Evolutionary conservation across 2,329 filamentous ascomycete genomes (phyloP).

Genomic region (Aspergillus fijiensis): DNA sequence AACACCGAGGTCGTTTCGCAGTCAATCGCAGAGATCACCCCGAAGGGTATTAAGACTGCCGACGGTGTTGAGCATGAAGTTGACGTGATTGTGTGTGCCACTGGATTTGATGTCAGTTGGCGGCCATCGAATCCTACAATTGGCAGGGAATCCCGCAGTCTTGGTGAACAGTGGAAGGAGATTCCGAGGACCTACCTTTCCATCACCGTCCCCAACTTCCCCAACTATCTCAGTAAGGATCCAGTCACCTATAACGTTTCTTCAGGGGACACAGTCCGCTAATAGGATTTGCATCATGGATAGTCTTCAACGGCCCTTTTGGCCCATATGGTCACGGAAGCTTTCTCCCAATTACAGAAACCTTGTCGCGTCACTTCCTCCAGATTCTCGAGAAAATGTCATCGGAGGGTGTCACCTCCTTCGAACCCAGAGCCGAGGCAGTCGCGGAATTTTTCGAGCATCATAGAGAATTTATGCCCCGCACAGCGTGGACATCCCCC

Average conservation of each 20-base stretch:
- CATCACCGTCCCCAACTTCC: constrained; percentile 46
- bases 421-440: constrained; percentile 37
- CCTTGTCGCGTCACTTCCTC: too few relatives aligned
- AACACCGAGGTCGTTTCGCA: too few relatives aligned
- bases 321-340: constrained; percentile 42
- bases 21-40: constrained; percentile 37
- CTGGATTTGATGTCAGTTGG: constrained; percentile 30
- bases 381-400: too few relatives aligned
- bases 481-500: constrained; percentile 33
- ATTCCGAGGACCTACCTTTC: constrained; percentile 48
- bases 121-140: constrained; percentile 47
- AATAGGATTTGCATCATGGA: not conserved
- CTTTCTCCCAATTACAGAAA: constrained; percentile 29
- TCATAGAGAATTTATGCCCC: constrained; percentile 35
- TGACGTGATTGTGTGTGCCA: constrained; percentile 19
- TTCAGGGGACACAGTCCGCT: too few relatives aligned
- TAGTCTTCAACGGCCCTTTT: constrained; percentile 36
- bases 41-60: constrained; percentile 6
- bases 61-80: constrained; percentile 15
- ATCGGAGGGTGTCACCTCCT: constrained; percentile 28
- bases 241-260: too few relatives aligned
- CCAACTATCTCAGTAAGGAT: constrained; percentile 42
- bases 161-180: constrained; percentile 47
- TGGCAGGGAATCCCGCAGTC: constrained; percentile 37
- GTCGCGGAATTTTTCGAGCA: constrained; percentile 33